These are phyloP conservation scores for Sporothrix brunneoviolacea DNA, from an alignment of 2,329 filamentous ascomycete genomes.

Conservation along the genomic window DNA sequence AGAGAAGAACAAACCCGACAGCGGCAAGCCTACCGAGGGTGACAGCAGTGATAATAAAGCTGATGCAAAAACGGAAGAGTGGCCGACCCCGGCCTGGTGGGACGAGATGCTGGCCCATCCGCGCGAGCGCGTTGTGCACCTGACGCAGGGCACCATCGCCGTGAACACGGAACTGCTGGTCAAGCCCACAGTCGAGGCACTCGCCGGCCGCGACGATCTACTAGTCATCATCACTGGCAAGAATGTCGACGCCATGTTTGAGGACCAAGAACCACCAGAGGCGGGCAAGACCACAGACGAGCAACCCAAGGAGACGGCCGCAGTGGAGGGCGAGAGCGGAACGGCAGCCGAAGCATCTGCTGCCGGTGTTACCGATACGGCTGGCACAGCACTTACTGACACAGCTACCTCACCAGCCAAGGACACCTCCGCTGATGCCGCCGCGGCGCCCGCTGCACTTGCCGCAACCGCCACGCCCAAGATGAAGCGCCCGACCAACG, in stretches of 20 bases:
- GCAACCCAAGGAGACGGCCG: no score
- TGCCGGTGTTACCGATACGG: no score
- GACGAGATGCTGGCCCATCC: slow-evolving; percentile 19
- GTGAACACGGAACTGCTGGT: slow-evolving; percentile 15
- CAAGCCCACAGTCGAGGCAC: slow-evolving; percentile 15
- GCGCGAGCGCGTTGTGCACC: slow-evolving; percentile 17
- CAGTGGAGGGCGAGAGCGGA: no score
- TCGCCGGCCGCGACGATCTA: slow-evolving; percentile 13
- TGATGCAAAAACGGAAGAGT: not conserved
- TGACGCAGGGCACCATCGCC: slow-evolving; percentile 19
- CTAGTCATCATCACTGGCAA: slow-evolving; percentile 15
- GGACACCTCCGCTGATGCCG: no score
- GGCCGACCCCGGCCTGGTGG: slow-evolving; percentile 19
- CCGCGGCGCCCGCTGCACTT: no score
- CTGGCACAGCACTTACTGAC: no score
- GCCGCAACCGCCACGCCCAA: not conserved
- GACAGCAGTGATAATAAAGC: no score
- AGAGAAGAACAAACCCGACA: not conserved
- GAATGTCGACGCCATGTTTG: slow-evolving; percentile 14
- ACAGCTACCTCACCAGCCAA: no score
- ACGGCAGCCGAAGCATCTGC: no score
- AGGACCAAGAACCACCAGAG: no score
- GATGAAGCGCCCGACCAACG: slow-evolving; percentile 11
- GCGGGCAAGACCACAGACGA: not conserved
- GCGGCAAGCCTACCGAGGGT: no score